Base-by-base conservation (phyloP, 2,329 filamentous ascomycete genomes). In the Botryotinia calthae region DNA sequence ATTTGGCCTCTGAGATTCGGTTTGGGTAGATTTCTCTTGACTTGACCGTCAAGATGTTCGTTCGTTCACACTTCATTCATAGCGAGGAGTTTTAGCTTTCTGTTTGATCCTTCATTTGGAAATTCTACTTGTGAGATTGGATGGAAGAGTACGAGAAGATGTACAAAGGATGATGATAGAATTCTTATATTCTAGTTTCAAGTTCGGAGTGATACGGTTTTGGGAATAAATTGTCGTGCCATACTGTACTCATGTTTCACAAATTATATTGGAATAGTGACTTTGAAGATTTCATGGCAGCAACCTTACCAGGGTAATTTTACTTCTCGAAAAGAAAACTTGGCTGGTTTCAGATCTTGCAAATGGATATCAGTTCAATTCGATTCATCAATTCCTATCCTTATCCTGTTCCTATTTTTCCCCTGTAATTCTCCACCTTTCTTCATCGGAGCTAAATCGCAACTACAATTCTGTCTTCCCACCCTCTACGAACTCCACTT, bases 401-500 rank as follows among this genome's bases (percentile, higher is more conserved):
- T 56, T 14, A 28, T 56, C n/a, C n/a, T 18, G 18, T 28, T 28
- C 37, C 37, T 8, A 18, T n/a, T n/a, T 42, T 22, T 34, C 40
- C 37, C 34, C 25, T 62, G 14, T 40, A 62, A n/a, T 9, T 42
- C 59, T n/a, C n/a, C 10, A 42, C 20, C 5, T 9, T 28, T 40
- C 48, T 40, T 28, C 12, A 28, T 42, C 12, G 9, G 31, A 9
- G 20, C 9, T 28, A 46, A 34, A 25, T 44, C 7, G 2, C 51
- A 44, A 44, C n/a, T 62, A 72, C 54, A 70, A n/a, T 40, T 70
- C 54, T 7, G n/a, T 37, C 65, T 42, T 69, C 20, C 54, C 65
- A 4, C 28, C 48, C 40, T 72, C 37, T 16, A 25, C 62, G 70
- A 81, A 81, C 64, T 80, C 78, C 74, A 82, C 79, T 48, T 73